A percentile compares a stretch with the other conserved stretches of the same genome.
Conservation (phyloP, 176 grass and related monocot species). For the Poa pratensis region DNA sequence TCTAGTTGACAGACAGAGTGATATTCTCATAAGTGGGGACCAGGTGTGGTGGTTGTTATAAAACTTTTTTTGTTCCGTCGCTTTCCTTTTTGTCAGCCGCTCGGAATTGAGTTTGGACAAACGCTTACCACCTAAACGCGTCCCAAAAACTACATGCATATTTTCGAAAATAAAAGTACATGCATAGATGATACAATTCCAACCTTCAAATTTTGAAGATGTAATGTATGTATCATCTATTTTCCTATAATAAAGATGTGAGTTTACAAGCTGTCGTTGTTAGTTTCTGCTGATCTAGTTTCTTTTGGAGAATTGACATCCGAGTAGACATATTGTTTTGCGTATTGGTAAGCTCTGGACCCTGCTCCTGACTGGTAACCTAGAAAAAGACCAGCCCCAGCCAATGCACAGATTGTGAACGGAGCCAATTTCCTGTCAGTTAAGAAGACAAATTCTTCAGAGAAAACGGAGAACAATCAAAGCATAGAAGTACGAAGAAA, state of each 20-base stretch:
- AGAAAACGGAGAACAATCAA: neutral
- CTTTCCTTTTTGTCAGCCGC: too few relatives aligned
- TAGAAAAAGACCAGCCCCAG: neutral
- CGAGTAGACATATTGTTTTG: neutral
- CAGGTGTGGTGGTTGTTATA: too few relatives aligned
- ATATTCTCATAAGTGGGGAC: too few relatives aligned
- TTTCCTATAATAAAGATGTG: too few relatives aligned
- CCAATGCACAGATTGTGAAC: neutral
- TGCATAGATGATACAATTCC: too few relatives aligned
- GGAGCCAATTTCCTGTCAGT: neutral
- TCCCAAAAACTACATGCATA: too few relatives aligned
- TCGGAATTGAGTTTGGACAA: too few relatives aligned
- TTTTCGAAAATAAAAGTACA: neutral
- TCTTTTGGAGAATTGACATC: neutral
- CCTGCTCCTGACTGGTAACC: constrained; percentile 39
- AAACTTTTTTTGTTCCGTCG: too few relatives aligned
- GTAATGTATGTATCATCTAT: too few relatives aligned
- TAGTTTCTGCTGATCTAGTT: neutral
- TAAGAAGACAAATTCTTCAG: neutral
- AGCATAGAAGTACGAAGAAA: neutral
- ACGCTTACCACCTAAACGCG: too few relatives aligned
- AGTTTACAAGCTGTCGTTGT: neutral
- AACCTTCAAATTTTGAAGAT: too few relatives aligned
- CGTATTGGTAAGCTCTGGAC: neutral
- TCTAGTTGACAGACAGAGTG: too few relatives aligned